Evolutionary conservation across 805 yeast genomes (phyloP).

Genomic region (Hanseniaspora hatyaiensis): DNA sequence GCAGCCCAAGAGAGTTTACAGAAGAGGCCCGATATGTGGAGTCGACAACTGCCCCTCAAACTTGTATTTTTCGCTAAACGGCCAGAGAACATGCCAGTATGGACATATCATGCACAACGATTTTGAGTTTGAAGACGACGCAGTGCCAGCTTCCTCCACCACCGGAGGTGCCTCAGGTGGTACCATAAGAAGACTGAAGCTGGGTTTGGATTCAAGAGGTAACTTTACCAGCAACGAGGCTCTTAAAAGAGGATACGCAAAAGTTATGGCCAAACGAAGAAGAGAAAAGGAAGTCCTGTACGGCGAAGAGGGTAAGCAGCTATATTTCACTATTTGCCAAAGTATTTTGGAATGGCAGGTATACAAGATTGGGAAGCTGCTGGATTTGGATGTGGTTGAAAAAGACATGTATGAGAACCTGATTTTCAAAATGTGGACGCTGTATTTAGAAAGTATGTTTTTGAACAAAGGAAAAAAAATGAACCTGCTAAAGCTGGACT

Average conservation of each 20-base stretch:
- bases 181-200: slow-evolving; percentile 31
- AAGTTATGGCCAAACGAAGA: slow-evolving; percentile 16
- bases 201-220: slow-evolving; percentile 37
- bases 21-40: slow-evolving; percentile 77
- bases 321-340: slow-evolving; percentile 41
- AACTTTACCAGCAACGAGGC: slow-evolving; percentile 26
- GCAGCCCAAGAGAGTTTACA: slow-evolving; percentile 33
- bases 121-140: slow-evolving; percentile 69
- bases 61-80: slow-evolving; percentile 61
- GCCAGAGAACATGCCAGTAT: slow-evolving; percentile 71
- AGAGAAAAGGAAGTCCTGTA: slow-evolving; percentile 25
- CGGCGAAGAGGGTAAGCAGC: slow-evolving; percentile 39
- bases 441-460: slow-evolving; percentile 6
- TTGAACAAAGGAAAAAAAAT: slow-evolving; percentile 1
- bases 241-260: slow-evolving; percentile 21
- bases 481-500: slow-evolving; percentile 14
- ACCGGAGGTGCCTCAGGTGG: slow-evolving; percentile 38
- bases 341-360: slow-evolving; percentile 39
- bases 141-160: slow-evolving; percentile 21
- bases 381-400: background rate
- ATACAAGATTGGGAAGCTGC: slow-evolving; percentile 11
- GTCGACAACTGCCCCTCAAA: slow-evolving; percentile 77
- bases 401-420: background rate
- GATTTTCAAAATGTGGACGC: slow-evolving; percentile 2
- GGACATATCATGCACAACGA: slow-evolving; percentile 85